phyloP scores from a whole-genome alignment of 2,329 filamentous ascomycete species.

The Colletotrichum chlorophyti region DNA sequence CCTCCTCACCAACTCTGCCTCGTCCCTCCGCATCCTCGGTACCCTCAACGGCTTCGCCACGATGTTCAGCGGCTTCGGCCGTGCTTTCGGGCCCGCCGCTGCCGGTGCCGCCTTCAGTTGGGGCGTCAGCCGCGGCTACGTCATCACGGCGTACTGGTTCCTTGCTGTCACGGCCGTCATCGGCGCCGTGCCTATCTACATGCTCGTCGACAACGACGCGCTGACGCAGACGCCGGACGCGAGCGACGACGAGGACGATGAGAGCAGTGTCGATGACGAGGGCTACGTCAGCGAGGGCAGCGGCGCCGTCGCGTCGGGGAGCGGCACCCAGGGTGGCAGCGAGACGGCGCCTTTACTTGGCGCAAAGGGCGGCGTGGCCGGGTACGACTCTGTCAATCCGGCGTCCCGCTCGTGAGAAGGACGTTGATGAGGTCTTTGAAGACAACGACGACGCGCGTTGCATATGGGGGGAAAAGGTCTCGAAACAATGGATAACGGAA shows the following conservation, averaged over 20 bases:
- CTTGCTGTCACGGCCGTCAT: constrained; percentile 69
- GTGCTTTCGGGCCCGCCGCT: constrained; percentile 79
- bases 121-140: constrained; percentile 77
- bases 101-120: constrained; percentile 76
- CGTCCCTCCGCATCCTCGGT: constrained; percentile 83
- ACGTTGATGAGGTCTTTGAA: no score
- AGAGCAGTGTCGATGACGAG: constrained; percentile 31
- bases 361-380: background rate
- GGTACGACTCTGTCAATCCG: constrained; percentile 14
- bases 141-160: constrained; percentile 83
- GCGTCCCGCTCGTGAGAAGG: constrained; percentile 20
- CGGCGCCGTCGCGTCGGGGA: background rate
- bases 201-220: constrained; percentile 78
- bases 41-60: constrained; percentile 93
- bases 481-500: no score
- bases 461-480: no score
- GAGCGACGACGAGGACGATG: constrained; percentile 44
- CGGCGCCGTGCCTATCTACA: constrained; percentile 75
- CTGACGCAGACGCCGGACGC: constrained; percentile 47
- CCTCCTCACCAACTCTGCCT: constrained; percentile 85
- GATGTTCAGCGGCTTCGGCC: constrained; percentile 78
- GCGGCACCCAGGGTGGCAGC: background rate
- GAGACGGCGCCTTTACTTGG: constrained; percentile 19
- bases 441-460: no score
- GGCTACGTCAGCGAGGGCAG: constrained; percentile 29